These are phyloP conservation scores for Mrakia gelida DNA, from an alignment of 768 basidiomycete genomes.

Conservation along the genomic window DNA sequence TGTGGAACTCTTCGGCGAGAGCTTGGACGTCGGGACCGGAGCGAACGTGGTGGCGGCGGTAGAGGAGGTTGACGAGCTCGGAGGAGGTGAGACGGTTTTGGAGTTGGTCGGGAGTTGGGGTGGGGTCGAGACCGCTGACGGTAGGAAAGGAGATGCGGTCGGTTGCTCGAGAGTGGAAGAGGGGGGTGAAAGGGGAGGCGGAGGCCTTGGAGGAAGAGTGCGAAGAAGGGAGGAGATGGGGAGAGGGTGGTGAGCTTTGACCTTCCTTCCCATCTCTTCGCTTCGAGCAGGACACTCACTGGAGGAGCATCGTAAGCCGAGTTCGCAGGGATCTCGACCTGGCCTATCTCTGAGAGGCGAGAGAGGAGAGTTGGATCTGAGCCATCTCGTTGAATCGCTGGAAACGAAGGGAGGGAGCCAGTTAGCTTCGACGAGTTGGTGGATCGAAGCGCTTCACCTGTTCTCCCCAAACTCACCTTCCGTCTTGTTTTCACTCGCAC, in stretches of 20 bases:
- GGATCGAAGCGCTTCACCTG: neutral
- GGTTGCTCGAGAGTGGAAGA: neutral
- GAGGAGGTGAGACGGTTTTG: slow-evolving; percentile 6
- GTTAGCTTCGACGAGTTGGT: neutral
- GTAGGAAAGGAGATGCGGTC: slow-evolving; percentile 11
- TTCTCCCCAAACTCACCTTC: neutral
- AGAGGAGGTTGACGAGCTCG: slow-evolving; percentile 2
- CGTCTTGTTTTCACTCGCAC: neutral
- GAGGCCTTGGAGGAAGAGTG: neutral
- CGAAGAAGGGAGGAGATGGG: neutral
- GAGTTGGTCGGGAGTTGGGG: neutral
- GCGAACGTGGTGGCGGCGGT: slow-evolving; percentile 6
- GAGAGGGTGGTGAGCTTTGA: neutral
- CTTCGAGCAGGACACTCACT: neutral
- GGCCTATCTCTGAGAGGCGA: neutral
- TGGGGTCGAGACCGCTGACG: too few species aligned
- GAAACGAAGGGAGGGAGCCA: neutral
- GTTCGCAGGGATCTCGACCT: neutral
- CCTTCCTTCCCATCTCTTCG: neutral
- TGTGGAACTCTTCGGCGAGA: neutral
- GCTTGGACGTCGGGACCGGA: neutral
- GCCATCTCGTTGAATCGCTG: neutral
- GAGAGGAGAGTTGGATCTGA: neutral
- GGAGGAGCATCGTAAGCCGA: neutral
- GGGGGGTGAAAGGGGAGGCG: neutral